Evolutionary conservation across 352 stramenopile species (phyloP).

Genomic region (Hyaloperonospora arabidopsidis): DNA sequence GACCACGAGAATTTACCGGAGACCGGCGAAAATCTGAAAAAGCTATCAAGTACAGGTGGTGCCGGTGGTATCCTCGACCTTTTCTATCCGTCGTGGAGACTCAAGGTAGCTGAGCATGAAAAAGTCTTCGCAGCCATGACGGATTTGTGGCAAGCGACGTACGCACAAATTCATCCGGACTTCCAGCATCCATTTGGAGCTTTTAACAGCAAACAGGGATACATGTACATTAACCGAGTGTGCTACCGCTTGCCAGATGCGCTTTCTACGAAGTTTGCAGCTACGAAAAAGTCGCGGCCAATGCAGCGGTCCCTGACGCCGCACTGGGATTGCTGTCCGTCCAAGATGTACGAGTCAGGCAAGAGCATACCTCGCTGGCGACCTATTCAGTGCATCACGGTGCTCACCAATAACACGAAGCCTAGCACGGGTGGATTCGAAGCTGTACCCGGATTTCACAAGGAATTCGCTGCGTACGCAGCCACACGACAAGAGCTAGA

Average conservation of each 20-base stretch:
- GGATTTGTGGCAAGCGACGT: conserved; percentile 75
- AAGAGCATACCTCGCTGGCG: conserved; percentile 76
- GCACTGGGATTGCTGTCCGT: conserved; percentile 84
- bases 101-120: conserved; percentile 63
- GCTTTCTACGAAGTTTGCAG: conserved; percentile 51
- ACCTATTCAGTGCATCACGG: conserved; percentile 85
- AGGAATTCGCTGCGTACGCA: conserved; percentile 69
- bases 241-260: conserved; percentile 70
- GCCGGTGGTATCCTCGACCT: conserved; percentile 84
- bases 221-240: conserved; percentile 86
- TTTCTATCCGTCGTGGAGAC: conserved; percentile 85
- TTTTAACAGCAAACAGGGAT: conserved; percentile 65
- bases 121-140: conserved; percentile 75
- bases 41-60: conserved; percentile 82
- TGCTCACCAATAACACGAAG: conserved; percentile 63
- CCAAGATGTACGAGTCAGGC: conserved; percentile 54
- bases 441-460: conserved; percentile 80
- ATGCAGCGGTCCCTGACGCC: conserved; percentile 84
- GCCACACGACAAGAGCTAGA: conserved; percentile 13
- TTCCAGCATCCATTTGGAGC: conserved; percentile 64
- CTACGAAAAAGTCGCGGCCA: conserved; percentile 53
- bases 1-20: conserved; percentile 54
- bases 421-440: conserved; percentile 81
- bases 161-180: conserved; percentile 46
- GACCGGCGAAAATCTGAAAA: conserved; percentile 63